phyloP scores from a whole-genome alignment of 2,329 filamentous ascomycete genomes.

The Diaporthe australafricana region DNA sequence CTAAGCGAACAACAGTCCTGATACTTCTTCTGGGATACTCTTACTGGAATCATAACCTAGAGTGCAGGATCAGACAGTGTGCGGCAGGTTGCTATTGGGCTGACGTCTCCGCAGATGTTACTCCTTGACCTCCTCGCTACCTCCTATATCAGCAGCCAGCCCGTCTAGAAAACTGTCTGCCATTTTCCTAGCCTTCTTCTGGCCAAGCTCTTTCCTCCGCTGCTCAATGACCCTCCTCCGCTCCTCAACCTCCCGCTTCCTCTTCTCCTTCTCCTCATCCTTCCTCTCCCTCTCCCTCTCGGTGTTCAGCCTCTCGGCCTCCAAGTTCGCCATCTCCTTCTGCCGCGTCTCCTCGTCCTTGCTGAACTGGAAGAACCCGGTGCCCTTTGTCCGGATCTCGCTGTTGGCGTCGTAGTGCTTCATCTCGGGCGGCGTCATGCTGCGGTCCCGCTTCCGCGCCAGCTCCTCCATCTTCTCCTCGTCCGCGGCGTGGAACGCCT shows the following conservation, averaged over 20 bases:
- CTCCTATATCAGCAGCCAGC: constrained; percentile 51
- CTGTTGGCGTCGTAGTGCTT: constrained; percentile 86
- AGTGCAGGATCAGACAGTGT: background rate
- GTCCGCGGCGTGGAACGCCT: constrained; percentile 84
- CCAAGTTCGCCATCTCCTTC: constrained; percentile 80
- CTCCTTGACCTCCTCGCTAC: background rate
- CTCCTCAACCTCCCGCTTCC: constrained; percentile 73
- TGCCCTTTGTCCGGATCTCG: constrained; percentile 89
- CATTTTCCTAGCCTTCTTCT: constrained; percentile 71
- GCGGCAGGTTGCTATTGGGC: background rate
- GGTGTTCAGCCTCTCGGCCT: constrained; percentile 75
- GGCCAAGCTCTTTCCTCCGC: constrained; percentile 64
- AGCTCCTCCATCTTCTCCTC: constrained; percentile 80
- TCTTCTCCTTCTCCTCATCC: constrained; percentile 67
- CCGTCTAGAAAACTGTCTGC: constrained; percentile 80
- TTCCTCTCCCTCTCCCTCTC: constrained; percentile 69
- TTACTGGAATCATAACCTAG: background rate
- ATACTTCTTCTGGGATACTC: too few relatives aligned
- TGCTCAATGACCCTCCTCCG: constrained; percentile 71
- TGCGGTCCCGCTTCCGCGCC: constrained; percentile 81
- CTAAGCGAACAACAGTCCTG: too few relatives aligned
- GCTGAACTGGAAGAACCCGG: constrained; percentile 92
- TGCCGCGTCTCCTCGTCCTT: constrained; percentile 74
- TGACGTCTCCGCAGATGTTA: background rate
- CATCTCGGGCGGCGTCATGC: constrained; percentile 81